phyloP scores from a whole-genome alignment of 441 rosid genomes.

The Rhodomyrtus psidioides region DNA sequence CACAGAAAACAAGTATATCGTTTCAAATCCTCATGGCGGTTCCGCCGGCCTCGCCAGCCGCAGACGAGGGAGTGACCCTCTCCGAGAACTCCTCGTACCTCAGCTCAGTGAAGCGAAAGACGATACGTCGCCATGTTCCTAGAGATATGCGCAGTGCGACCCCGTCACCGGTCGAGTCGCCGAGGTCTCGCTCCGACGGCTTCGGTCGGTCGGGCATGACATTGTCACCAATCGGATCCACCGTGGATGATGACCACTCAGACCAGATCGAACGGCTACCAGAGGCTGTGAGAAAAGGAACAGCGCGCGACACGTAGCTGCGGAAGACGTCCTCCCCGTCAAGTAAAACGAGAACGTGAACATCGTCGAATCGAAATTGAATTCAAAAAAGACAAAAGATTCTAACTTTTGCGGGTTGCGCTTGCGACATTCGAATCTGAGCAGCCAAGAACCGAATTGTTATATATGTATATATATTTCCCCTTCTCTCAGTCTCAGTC shows the following conservation, averaged over 20 bases:
- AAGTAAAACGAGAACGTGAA: not conserved
- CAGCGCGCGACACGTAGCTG: not conserved
- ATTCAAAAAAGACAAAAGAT: not conserved
- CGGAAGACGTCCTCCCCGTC: not conserved
- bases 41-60: no score
- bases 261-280: not conserved
- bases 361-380: not conserved
- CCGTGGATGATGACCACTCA: not conserved
- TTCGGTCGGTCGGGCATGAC: not conserved
- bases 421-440: not conserved
- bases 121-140: no score
- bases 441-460: not conserved
- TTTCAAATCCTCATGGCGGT: not conserved
- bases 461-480: not conserved
- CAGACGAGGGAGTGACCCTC: no score
- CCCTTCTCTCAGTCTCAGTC: not conserved
- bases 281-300: not conserved
- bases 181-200: no score
- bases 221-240: not conserved
- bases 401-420: not conserved
- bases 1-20: rapidly evolving
- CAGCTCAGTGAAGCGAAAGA: no score
- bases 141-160: no score
- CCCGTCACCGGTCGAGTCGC: no score
- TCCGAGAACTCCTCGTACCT: no score